Base-by-base conservation (phyloP, 306 rosid genomes). In the Carpinus fangiana region DNA sequence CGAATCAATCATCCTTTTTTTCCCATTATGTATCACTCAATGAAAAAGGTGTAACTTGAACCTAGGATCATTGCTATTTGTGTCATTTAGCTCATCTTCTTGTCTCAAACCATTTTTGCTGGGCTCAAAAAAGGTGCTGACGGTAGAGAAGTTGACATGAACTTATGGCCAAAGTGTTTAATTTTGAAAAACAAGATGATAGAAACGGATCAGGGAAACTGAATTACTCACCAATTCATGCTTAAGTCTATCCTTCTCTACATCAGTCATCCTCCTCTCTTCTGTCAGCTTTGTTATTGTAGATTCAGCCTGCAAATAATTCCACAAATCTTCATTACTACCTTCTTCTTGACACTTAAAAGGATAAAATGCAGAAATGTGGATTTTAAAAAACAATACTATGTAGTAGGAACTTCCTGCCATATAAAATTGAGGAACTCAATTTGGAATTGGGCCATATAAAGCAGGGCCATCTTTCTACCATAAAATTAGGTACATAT, bases 281-380 rank as follows among this genome's bases (percentile, higher is more conserved):
- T 89, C 90, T 45, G 78, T 87, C 78, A 95, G 82, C 88, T 82
- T 91, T 84, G 0, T 75, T 82, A 91, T 84, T 66, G 84, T 80
- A 77, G 79, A 84, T 68, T 87, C 92, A 77, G 96, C 98, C 98
- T 95, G 88, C 86, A 85, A 65, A 77, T 47, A 74, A 64, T n/a
- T 77, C 20, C 77, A 85, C 48, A 57, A 59, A 62, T 57, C 53
- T 53, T 65, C 18, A 67, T 77, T 48, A 78, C 78, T 82, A 66
- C 50, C 75, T 52, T 76, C 57, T 73, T 66, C 38, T 68, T 81
- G 48, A 62, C 65, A 50, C 61, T 76, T 47, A 12, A 48, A 17
- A 45, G 23, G 65, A 73, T 17, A 73, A 50, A 41, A 21, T 9
- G 36, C 8, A 17, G 6, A 12, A 59, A 41, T 12, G 57, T 20